These are phyloP conservation scores for Stephania cephalantha DNA, from an alignment of 164 flowering plant genomes.

Conservation along the genomic window DNA sequence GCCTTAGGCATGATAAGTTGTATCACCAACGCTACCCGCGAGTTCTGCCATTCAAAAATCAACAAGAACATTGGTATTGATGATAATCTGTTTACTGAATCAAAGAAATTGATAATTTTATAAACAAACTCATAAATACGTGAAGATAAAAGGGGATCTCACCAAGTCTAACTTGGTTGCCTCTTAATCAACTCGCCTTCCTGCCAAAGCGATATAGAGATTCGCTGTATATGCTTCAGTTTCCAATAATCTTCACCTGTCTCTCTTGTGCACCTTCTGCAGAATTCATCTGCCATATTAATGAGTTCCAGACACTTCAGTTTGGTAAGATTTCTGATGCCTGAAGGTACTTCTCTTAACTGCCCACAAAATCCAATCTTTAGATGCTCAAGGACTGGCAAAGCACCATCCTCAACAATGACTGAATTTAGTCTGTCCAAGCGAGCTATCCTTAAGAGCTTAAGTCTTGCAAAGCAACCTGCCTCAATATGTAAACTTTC, in stretches of 20 bases:
- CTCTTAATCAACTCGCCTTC: not conserved
- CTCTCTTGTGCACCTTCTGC: not conserved
- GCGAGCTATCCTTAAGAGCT: not conserved
- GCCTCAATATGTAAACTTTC: not conserved
- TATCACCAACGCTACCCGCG: too few relatives aligned
- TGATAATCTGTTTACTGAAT: not conserved
- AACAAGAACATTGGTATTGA: too few relatives aligned
- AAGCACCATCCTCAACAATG: not conserved
- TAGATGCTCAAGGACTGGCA: not conserved
- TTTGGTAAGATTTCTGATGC: not conserved
- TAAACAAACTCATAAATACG: not conserved
- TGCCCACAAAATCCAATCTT: not conserved
- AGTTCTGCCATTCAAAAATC: too few relatives aligned
- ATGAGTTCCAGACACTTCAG: not conserved
- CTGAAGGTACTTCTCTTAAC: conserved; percentile 1
- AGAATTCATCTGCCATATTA: conserved; percentile 7
- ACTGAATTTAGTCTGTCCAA: not conserved
- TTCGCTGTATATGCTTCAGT: not conserved
- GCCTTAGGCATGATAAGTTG: too few relatives aligned
- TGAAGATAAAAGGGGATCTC: not conserved
- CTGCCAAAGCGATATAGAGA: not conserved
- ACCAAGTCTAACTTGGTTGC: not conserved
- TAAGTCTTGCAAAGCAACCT: not conserved
- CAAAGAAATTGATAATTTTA: not conserved
- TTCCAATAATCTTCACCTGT: conserved; percentile 5